Evolutionary conservation across 228 moss, liverwort and hornwort species (phyloP).

Genomic region (Sphagnum magellanicum): DNA sequence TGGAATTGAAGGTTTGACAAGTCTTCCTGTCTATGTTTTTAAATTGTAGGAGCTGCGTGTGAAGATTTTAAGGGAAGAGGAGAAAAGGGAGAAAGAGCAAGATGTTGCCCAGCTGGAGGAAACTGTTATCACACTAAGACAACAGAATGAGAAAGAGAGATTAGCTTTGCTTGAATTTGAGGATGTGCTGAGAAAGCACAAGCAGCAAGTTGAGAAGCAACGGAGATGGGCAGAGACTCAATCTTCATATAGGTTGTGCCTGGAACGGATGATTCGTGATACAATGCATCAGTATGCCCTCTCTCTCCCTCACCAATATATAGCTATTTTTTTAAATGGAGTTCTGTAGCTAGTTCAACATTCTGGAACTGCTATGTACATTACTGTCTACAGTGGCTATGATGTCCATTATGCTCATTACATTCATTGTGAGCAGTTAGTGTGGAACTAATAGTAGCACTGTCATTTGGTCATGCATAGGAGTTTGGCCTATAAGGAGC

Average conservation of each 20-base stretch:
- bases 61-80: slow-evolving; percentile 31
- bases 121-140: slow-evolving; percentile 19
- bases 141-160: slow-evolving; percentile 31
- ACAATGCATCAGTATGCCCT: slow-evolving; percentile 35
- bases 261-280: slow-evolving; percentile 38
- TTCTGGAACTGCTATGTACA: too few species aligned
- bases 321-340: too few species aligned
- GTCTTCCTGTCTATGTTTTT: too few species aligned
- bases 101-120: slow-evolving; percentile 22
- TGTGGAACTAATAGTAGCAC: background rate
- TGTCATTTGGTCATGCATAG: slow-evolving; percentile 4
- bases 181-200: slow-evolving; percentile 18
- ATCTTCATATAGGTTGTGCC: slow-evolving; percentile 32
- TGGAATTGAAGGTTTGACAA: background rate
- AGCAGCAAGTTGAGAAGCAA: slow-evolving; percentile 35
- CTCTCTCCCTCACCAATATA: background rate
- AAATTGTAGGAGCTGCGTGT: slow-evolving; percentile 23
- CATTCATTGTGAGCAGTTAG: background rate
- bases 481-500: slow-evolving; percentile 38
- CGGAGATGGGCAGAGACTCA: slow-evolving; percentile 42
- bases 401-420: background rate
- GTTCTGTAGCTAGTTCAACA: too few species aligned
- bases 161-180: slow-evolving; percentile 21
- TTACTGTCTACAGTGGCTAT: too few species aligned
- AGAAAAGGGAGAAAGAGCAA: slow-evolving; percentile 24